phyloP scores from a whole-genome alignment of 352 stramenopile genomes.

The Phytophthora niederhauseri region DNA sequence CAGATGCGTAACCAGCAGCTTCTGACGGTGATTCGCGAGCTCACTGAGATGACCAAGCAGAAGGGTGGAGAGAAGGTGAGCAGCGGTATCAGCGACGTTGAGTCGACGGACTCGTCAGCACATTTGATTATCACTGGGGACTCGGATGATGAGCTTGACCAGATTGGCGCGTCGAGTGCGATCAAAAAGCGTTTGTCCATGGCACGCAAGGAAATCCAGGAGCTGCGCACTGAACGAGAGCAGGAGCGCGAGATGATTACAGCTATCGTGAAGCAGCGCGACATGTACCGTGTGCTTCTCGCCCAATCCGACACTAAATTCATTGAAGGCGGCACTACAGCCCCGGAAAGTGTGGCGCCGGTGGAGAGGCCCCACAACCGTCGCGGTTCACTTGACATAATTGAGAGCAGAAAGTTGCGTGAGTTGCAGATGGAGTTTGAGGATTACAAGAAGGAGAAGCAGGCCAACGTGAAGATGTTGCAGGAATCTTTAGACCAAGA shows the following conservation, averaged over 20 bases:
- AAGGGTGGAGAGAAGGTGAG: slow-evolving; percentile 22
- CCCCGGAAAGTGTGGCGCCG: slow-evolving; percentile 10
- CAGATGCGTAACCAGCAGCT: slow-evolving; percentile 94
- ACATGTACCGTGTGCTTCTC: slow-evolving; percentile 95
- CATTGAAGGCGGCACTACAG: slow-evolving; percentile 28
- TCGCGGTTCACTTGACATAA: slow-evolving; percentile 41
- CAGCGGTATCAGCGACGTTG: slow-evolving; percentile 18
- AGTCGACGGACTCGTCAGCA: slow-evolving; percentile 31
- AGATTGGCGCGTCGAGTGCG: slow-evolving; percentile 30
- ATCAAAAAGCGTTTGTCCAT: slow-evolving; percentile 66
- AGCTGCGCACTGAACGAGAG: slow-evolving; percentile 73
- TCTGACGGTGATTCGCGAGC: slow-evolving; percentile 76
- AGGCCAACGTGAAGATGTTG: slow-evolving; percentile 63
- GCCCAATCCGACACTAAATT: slow-evolving; percentile 89
- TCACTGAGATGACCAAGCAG: slow-evolving; percentile 60
- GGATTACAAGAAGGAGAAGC: slow-evolving; percentile 83
- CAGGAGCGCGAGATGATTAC: slow-evolving; percentile 90
- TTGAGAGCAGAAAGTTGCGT: slow-evolving; percentile 47
- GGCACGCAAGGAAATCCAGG: slow-evolving; percentile 79
- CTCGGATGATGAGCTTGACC: slow-evolving; percentile 62
- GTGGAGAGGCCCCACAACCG: slow-evolving; percentile 29
- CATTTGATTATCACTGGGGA: slow-evolving; percentile 68
- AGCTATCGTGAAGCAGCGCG: slow-evolving; percentile 95
- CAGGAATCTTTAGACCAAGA: slow-evolving; percentile 71
- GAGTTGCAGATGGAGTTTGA: slow-evolving; percentile 78